Conservation (phyloP, 768 basidiomycete species). For the Candolleomyces aberdarensis region DNA sequence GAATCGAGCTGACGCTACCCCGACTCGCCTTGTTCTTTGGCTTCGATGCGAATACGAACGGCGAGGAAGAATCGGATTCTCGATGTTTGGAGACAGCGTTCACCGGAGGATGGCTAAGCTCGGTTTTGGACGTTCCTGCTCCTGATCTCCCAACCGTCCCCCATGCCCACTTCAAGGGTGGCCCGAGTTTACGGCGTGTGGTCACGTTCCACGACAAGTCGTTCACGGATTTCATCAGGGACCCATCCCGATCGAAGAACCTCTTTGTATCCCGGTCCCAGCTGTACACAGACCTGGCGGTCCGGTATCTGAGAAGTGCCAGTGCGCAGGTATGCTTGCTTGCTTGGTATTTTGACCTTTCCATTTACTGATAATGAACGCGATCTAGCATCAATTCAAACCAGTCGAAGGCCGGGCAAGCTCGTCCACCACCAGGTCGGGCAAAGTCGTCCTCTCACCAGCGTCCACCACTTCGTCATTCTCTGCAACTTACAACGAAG, state of each 20-base stretch:
- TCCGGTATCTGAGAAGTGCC: conserved; percentile 3
- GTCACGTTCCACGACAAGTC: not conserved
- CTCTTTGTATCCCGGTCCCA: conserved; percentile 1
- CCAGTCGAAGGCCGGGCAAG: not conserved
- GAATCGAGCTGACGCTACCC: not conserved
- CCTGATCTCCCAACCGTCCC: not conserved
- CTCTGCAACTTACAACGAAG: not conserved
- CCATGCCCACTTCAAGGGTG: not conserved
- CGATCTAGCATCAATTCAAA: not conserved
- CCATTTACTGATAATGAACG: not conserved
- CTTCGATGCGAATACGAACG: not conserved
- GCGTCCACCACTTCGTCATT: not conserved
- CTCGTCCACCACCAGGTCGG: not conserved
- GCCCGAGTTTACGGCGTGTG: not conserved
- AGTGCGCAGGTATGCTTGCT: not conserved
- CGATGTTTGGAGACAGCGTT: conserved; percentile 2
- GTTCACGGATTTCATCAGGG: conserved; percentile 1
- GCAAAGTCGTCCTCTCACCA: not conserved
- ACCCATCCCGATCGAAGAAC: not conserved
- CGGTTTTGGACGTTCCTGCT: not conserved
- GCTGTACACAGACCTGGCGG: conserved; percentile 2
- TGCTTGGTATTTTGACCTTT: not conserved
- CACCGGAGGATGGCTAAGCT: not conserved
- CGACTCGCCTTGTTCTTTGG: not conserved
- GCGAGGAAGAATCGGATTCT: not conserved